Conservation (phyloP, 495 filamentous ascomycete genomes). For the Darksidea phi region DNA sequence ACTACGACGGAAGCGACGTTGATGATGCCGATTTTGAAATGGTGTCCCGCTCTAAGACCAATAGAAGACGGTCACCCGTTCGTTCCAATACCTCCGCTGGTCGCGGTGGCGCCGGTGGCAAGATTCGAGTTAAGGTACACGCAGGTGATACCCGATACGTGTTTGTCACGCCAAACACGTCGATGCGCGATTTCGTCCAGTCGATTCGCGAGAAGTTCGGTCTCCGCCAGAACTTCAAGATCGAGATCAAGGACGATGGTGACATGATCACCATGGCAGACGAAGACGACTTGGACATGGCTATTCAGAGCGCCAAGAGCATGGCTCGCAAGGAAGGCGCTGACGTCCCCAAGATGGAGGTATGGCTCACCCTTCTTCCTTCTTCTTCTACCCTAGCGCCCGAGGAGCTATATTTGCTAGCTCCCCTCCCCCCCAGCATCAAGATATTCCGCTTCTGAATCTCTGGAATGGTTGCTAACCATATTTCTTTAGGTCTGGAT, state of each 20-base stretch:
- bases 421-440: constrained; percentile 21
- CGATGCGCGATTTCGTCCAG: constrained; percentile 71
- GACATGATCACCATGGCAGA: constrained; percentile 97
- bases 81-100: constrained; percentile 35
- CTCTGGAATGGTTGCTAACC: constrained; percentile 8
- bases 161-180: constrained; percentile 71
- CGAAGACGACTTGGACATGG: constrained; percentile 91
- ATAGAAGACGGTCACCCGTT: constrained; percentile 30
- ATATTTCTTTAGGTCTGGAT: constrained; percentile 34
- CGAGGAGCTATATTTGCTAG: background rate
- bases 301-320: constrained; percentile 64
- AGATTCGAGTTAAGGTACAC: constrained; percentile 89
- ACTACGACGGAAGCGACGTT: constrained; percentile 60
- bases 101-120: constrained; percentile 39
- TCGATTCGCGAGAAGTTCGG: constrained; percentile 83
- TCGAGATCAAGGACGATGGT: constrained; percentile 80
- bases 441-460: constrained; percentile 7
- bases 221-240: constrained; percentile 66
- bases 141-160: constrained; percentile 91
- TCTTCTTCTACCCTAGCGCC: background rate
- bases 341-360: constrained; percentile 95
- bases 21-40: constrained; percentile 84
- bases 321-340: constrained; percentile 68
- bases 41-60: constrained; percentile 47
- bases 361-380: constrained; percentile 49